These are phyloP conservation scores for Chlorella sp. DNA, from an alignment of 139 green algal genomes.

Conservation along the genomic window DNA sequence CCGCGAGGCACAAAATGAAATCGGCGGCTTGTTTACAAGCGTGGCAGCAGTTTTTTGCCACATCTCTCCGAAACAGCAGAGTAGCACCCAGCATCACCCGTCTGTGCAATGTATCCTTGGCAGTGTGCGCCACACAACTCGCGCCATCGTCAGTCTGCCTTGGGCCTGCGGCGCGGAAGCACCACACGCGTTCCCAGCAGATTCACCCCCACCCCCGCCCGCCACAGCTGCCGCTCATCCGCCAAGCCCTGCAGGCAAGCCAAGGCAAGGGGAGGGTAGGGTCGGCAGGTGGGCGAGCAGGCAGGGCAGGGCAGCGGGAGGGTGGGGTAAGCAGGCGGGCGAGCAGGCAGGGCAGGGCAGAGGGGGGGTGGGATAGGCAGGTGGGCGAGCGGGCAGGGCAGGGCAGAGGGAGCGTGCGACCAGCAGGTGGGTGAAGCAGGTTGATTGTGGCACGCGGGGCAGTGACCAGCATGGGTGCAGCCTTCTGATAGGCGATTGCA, in stretches of 20 bases:
- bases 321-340: neutral
- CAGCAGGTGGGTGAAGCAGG: too few species aligned
- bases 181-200: conserved; percentile 27
- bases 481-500: too few species aligned
- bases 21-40: neutral
- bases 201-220: conserved; percentile 24
- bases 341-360: too few species aligned
- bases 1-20: neutral
- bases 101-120: neutral
- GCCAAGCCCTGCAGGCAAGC: conserved; percentile 33
- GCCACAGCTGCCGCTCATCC: conserved; percentile 43
- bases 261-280: neutral
- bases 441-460: too few species aligned
- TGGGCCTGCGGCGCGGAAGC: neutral
- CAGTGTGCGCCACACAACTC: neutral
- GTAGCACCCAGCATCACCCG: neutral
- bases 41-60: neutral
- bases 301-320: too few species aligned
- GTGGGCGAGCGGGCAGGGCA: too few species aligned
- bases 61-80: neutral
- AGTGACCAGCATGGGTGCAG: too few species aligned
- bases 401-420: too few species aligned
- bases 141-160: neutral
- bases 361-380: too few species aligned
- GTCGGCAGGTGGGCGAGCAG: neutral